A percentile compares a stretch with the other conserved stretches of the same genome.
phyloP scores from a whole-genome alignment of 2,329 filamentous ascomycete genomes.

The Penicillium verrucosum region DNA sequence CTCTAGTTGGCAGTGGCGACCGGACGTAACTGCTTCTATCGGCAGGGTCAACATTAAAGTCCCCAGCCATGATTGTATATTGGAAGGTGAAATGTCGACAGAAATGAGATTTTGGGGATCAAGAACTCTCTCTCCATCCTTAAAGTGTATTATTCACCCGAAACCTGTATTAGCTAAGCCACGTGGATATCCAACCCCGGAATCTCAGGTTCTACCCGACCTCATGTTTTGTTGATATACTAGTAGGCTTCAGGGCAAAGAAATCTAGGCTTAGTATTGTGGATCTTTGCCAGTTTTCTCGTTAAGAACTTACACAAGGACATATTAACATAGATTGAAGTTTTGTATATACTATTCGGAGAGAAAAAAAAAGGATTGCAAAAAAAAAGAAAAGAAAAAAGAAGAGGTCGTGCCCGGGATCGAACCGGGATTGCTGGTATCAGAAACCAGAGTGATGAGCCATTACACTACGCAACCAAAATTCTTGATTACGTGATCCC shows the following conservation, averaged over 20 bases:
- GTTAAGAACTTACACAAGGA: neutral
- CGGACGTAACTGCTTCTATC: neutral
- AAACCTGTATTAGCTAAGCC: neutral
- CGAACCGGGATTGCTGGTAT: neutral
- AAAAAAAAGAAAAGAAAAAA: neutral
- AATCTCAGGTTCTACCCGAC: neutral
- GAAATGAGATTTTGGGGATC: neutral
- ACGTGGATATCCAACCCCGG: neutral
- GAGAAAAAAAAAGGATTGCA: no score
- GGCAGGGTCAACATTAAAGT: neutral
- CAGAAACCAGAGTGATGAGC: neutral
- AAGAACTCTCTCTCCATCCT: neutral
- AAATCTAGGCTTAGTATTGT: neutral
- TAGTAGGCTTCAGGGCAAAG: neutral
- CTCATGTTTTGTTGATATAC: neutral
- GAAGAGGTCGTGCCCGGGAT: neutral
- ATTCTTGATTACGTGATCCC: neutral
- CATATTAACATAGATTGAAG: neutral
- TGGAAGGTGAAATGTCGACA: neutral
- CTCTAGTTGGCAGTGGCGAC: conserved; percentile 22
- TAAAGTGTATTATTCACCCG: no score
- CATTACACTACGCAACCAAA: neutral
- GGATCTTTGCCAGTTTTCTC: neutral
- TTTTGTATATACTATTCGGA: no score
- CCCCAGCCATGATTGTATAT: neutral